Evolutionary conservation across 805 yeast species (phyloP).

Genomic region (Jamesozyma spencerorum): DNA sequence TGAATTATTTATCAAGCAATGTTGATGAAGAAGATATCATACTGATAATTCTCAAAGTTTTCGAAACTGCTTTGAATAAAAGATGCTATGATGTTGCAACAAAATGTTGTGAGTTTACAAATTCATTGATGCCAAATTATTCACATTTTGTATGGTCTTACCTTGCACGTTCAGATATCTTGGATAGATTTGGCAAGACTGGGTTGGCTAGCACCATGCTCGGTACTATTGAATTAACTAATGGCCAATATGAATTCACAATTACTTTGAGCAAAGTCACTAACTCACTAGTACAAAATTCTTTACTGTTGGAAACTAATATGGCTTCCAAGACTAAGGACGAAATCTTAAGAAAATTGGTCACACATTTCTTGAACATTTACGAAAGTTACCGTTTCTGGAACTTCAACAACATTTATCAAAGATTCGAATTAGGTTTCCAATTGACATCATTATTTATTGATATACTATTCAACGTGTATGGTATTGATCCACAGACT

Average conservation of each 20-base stretch:
- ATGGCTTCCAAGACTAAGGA: conserved; percentile 37
- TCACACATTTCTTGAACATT: conserved; percentile 50
- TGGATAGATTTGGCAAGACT: conserved; percentile 54
- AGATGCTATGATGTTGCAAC: conserved; percentile 41
- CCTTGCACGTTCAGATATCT: conserved; percentile 53
- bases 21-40: conserved; percentile 46
- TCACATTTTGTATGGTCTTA: conserved; percentile 75
- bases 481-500: conserved; percentile 41
- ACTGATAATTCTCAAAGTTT: conserved; percentile 53
- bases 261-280: conserved; percentile 48
- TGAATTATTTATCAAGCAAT: conserved; percentile 32
- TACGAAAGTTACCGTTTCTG: conserved; percentile 70
- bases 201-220: conserved; percentile 54
- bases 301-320: conserved; percentile 25
- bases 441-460: conserved; percentile 46
- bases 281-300: conserved; percentile 41
- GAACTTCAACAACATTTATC: conserved; percentile 48
- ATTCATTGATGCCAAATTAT: conserved; percentile 38
- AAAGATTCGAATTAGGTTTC: conserved; percentile 54
- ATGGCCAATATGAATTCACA: conserved; percentile 59
- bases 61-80: conserved; percentile 57
- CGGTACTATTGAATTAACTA: conserved; percentile 64
- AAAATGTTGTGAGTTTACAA: conserved; percentile 41
- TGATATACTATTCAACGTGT: conserved; percentile 43
- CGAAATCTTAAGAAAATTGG: conserved; percentile 45